Evolutionary conservation across 331 rosid genomes (phyloP).

Genomic region (Dryas integrifolia): DNA sequence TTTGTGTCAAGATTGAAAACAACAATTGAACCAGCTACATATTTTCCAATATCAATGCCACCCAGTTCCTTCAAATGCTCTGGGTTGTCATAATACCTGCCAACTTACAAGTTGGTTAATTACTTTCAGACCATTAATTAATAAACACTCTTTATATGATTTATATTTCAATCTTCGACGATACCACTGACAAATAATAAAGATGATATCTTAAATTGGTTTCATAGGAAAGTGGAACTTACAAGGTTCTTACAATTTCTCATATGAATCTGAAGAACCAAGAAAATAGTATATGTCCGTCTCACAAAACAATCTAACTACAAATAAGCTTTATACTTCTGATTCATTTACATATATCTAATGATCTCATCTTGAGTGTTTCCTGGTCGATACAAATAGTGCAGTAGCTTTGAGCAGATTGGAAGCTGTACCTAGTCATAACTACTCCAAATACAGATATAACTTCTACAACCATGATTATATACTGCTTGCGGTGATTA

Average conservation of each 20-base stretch:
- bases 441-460: neutral
- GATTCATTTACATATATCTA: neutral
- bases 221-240: neutral
- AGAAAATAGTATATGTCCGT: neutral
- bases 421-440: neutral
- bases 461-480: neutral
- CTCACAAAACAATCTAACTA: neutral
- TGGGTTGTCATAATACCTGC: conserved; percentile 93
- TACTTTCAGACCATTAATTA: conserved; percentile 33
- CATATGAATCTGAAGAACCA: neutral
- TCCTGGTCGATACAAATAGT: neutral
- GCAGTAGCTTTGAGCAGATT: neutral
- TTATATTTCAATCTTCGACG: neutral
- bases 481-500: too few species aligned
- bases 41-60: conserved; percentile 81
- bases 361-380: neutral
- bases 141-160: neutral
- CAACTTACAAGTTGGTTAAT: conserved; percentile 38
- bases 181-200: neutral
- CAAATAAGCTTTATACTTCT: neutral
- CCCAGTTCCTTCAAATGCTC: conserved; percentile 90
- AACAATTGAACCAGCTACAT: conserved; percentile 89
- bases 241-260: neutral
- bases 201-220: neutral
- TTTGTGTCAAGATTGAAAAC: conserved; percentile 89